Evolutionary conservation across 495 filamentous ascomycete genomes (phyloP).

Genomic region (Cetradonia linearis): DNA sequence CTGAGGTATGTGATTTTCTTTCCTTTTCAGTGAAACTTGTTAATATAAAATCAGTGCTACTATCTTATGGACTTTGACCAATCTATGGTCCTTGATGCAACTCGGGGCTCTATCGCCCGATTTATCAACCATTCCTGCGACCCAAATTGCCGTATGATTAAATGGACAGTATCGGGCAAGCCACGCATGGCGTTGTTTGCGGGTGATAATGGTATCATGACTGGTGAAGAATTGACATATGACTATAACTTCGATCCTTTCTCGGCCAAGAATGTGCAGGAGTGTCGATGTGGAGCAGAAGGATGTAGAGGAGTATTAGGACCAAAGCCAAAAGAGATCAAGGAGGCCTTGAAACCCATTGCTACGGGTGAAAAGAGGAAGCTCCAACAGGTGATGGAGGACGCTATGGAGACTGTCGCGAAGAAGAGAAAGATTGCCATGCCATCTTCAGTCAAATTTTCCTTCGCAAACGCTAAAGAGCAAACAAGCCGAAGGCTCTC

Average conservation of each 20-base stretch:
- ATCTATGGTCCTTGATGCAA: slow-evolving; percentile 97
- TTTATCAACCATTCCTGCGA: slow-evolving; percentile 98
- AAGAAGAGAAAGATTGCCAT: slow-evolving; percentile 35
- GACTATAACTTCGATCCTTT: slow-evolving; percentile 98
- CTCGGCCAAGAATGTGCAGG: slow-evolving; percentile 69
- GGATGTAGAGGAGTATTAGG: slow-evolving; percentile 74
- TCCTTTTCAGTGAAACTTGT: not conserved
- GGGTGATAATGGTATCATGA: slow-evolving; percentile 77
- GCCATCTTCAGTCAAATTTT: slow-evolving; percentile 17
- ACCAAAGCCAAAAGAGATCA: slow-evolving; percentile 53
- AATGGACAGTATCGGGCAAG: slow-evolving; percentile 91
- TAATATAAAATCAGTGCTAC: slow-evolving; percentile 54
- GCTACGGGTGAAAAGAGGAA: slow-evolving; percentile 34
- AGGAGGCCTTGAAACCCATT: slow-evolving; percentile 35
- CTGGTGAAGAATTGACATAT: slow-evolving; percentile 94
- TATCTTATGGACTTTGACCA: slow-evolving; percentile 98
- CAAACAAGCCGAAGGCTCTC: slow-evolving; percentile 16
- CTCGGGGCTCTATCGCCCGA: slow-evolving; percentile 85
- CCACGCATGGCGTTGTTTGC: slow-evolving; percentile 97
- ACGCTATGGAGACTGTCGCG: slow-evolving; percentile 26
- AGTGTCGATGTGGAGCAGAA: slow-evolving; percentile 67
- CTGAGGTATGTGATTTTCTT: slow-evolving; percentile 51
- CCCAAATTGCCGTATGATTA: slow-evolving; percentile 95
- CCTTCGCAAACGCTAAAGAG: slow-evolving; percentile 16
- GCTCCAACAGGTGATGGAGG: slow-evolving; percentile 32